Percentiles rank a stretch among this genome's conserved stretches.
These are phyloP conservation scores for Penicillium lagena DNA, from an alignment of 495 filamentous ascomycete genomes.

Conservation along the genomic window DNA sequence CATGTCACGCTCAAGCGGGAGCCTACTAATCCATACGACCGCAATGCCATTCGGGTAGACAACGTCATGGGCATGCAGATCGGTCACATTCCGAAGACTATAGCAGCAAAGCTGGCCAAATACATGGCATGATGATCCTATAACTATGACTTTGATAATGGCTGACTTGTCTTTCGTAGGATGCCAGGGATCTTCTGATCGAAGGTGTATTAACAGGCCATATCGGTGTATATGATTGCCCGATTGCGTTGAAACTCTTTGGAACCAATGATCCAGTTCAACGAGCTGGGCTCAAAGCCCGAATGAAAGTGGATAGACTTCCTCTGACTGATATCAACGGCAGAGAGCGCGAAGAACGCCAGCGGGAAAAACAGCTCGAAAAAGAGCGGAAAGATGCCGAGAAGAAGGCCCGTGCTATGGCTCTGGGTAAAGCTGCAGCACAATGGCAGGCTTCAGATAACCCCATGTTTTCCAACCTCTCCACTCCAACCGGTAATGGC, in stretches of 20 bases:
- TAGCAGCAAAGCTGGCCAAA: slow-evolving; percentile 64
- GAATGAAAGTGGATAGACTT: slow-evolving; percentile 57
- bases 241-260: slow-evolving; percentile 59
- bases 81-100: slow-evolving; percentile 64
- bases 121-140: slow-evolving; percentile 50
- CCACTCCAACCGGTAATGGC: slow-evolving; percentile 12
- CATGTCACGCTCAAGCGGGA: slow-evolving; percentile 63
- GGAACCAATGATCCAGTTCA: slow-evolving; percentile 51
- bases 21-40: slow-evolving; percentile 65
- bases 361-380: slow-evolving; percentile 25
- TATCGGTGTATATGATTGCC: slow-evolving; percentile 62
- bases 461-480: slow-evolving; percentile 26
- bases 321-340: slow-evolving; percentile 39
- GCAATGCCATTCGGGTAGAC: slow-evolving; percentile 71
- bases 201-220: slow-evolving; percentile 61
- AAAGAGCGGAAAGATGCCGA: slow-evolving; percentile 45
- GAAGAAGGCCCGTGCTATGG: slow-evolving; percentile 35
- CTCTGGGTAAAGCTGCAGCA: slow-evolving; percentile 29
- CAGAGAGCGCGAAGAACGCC: slow-evolving; percentile 24
- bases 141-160: neutral
- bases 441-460: slow-evolving; percentile 21
- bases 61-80: slow-evolving; percentile 78
- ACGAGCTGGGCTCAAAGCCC: slow-evolving; percentile 46
- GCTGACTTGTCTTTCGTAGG: slow-evolving; percentile 28
- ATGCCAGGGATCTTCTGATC: slow-evolving; percentile 45